A percentile compares a stretch with the other conserved stretches of the same genome.
phyloP scores from a whole-genome alignment of 345 rosid genomes.

The Populus simonii region DNA sequence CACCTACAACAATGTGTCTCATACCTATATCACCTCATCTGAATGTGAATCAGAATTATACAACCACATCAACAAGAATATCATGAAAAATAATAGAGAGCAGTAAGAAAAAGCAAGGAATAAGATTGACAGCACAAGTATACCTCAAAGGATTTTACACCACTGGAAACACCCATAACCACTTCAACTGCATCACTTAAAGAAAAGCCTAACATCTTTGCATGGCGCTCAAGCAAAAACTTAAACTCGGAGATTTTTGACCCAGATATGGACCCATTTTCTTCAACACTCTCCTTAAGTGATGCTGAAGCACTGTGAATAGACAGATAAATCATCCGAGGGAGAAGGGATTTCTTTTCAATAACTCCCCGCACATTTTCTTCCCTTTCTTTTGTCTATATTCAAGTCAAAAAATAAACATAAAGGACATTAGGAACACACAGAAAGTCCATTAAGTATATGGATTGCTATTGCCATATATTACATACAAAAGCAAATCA shows the following conservation, averaged over 20 bases:
- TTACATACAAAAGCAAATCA: not conserved
- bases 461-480: not conserved
- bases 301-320: slow-evolving; percentile 61
- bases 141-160: slow-evolving; percentile 62
- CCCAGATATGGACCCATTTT: slow-evolving; percentile 57
- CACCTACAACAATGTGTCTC: too few relatives aligned
- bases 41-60: not conserved
- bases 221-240: slow-evolving; percentile 64
- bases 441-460: not conserved
- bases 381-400: slow-evolving; percentile 67
- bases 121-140: slow-evolving; percentile 1
- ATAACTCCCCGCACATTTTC: slow-evolving; percentile 43
- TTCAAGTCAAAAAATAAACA: slow-evolving; percentile 2
- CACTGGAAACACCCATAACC: slow-evolving; percentile 56
- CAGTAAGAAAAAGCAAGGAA: not conserved
- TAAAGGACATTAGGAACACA: not conserved
- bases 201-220: slow-evolving; percentile 73
- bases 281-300: slow-evolving; percentile 51
- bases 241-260: slow-evolving; percentile 59
- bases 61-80: not conserved
- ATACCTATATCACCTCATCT: too few relatives aligned
- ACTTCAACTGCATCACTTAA: slow-evolving; percentile 54
- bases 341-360: slow-evolving; percentile 76
- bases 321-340: slow-evolving; percentile 82
- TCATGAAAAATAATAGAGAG: not conserved